Base-by-base conservation (phyloP, 1,139 yeast genomes). In the Geotrichum bryndzae region DNA sequence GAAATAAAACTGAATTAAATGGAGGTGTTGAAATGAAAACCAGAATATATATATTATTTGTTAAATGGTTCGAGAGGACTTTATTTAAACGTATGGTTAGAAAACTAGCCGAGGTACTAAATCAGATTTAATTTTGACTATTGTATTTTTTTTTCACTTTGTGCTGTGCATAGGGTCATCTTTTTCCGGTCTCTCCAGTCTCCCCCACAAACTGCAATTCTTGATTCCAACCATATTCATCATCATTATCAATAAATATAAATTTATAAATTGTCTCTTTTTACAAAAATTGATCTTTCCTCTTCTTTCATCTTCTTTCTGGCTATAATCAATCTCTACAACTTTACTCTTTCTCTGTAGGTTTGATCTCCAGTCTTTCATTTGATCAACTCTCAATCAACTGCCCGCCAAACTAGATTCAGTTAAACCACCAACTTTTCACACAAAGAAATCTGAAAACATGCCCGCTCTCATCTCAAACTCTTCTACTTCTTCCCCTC, bases 381-480 rank as follows among this genome's bases (percentile, higher is more conserved):
- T 29, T 41, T 41, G 10, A n/a, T 2, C 18, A 11, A 7, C n/a
- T 15, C 10, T 13, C 41, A 41, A 18, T 18, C 23, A 41, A n/a
- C 48, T 41, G 23, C 18, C 22, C 13, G 48, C 10, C n/a, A n/a
- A 41, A 15, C 3, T 18, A n/a, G 22, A 41, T 41, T 41, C 22
- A 41, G 22, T n/a, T n/a, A 41, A n/a, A 41, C 10, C 22, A 41
- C 48, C 48, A 41, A 8, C 23, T 41, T n/a, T 7, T 15, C 48
- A 41, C 48, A 41, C 48, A 41, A 41, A 41, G 22, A 41, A 41
- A n/a, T 15, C 18, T 41, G 22, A 41, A 41, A 53, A 13, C 35
- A 59, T 59, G 61, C 61, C 61, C 6, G 61, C 61, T 23, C 55
- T 54, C 25, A 54, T 59, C 29, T 59, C 61, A 23, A 51, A 53